These are phyloP conservation scores for Colletotrichum echinochloae DNA, from an alignment of 2,329 filamentous ascomycete genomes.

Conservation along the genomic window DNA sequence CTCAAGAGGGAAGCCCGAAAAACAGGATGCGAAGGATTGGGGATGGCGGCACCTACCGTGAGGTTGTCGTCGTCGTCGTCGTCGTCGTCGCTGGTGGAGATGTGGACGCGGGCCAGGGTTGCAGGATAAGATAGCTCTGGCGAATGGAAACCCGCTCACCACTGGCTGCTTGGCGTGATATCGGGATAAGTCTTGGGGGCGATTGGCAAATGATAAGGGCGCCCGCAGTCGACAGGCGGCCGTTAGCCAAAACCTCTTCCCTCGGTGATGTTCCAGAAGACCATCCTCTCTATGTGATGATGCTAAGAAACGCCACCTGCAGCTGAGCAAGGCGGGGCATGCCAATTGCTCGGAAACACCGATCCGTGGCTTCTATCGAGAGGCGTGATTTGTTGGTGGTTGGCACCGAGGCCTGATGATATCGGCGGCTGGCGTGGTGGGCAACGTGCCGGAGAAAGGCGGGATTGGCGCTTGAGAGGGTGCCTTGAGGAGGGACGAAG, in stretches of 20 bases:
- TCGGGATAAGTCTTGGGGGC: constrained; percentile 28
- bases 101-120: background rate
- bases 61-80: constrained; percentile 13
- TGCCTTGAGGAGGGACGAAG: background rate
- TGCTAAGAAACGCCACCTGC: constrained; percentile 18
- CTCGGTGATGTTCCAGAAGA: constrained; percentile 9
- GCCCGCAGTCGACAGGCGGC: background rate
- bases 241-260: background rate
- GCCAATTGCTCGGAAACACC: constrained; percentile 11
- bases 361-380: constrained; percentile 6
- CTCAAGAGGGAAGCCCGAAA: constrained; percentile 19
- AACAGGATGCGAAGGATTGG: background rate
- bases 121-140: background rate
- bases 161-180: constrained; percentile 27
- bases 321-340: constrained; percentile 9
- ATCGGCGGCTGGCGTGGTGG: background rate
- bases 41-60: constrained; percentile 1
- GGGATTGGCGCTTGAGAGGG: constrained; percentile 1
- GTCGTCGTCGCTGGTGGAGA: no score
- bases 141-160: constrained; percentile 11
- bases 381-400: background rate
- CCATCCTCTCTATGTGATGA: constrained; percentile 15
- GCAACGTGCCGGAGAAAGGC: background rate
- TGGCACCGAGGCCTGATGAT: background rate
- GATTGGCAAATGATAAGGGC: constrained; percentile 24